Conservation (phyloP, 2,329 filamentous ascomycete species). For the Tympanopsis confertula region DNA sequence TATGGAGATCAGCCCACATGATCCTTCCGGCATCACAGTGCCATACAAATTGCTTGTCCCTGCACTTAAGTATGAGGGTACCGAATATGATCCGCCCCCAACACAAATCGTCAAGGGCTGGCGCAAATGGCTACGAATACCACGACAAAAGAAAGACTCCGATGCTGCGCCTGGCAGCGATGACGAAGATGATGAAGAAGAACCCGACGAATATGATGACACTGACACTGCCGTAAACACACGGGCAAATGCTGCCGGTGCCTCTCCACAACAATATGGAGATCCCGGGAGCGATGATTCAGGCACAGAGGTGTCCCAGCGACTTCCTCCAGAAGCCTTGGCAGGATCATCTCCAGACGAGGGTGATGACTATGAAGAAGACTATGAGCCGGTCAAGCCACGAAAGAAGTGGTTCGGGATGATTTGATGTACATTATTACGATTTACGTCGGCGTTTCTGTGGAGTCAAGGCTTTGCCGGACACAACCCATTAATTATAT, state of each 20-base stretch:
- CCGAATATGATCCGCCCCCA: not conserved
- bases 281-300: too few relatives aligned
- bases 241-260: too few relatives aligned
- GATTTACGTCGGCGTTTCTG: too few relatives aligned
- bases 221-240: too few relatives aligned
- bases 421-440: too few relatives aligned
- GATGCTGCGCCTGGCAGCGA: not conserved
- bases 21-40: conserved; percentile 77
- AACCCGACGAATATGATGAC: not conserved
- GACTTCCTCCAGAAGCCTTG: too few relatives aligned
- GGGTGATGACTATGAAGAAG: too few relatives aligned
- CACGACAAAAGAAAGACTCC: not conserved
- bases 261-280: too few relatives aligned
- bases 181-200: not conserved
- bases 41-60: conserved; percentile 83
- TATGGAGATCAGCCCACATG: conserved; percentile 73
- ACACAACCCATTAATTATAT: too few relatives aligned
- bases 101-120: not conserved
- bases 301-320: too few relatives aligned
- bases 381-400: not conserved
- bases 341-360: too few relatives aligned
- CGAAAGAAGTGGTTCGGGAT: not conserved
- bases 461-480: too few relatives aligned
- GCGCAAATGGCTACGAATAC: not conserved
- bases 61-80: conserved; percentile 47